Conservation (phyloP, 495 filamentous ascomycete species). For the Massariosphaeria phaeospora region DNA sequence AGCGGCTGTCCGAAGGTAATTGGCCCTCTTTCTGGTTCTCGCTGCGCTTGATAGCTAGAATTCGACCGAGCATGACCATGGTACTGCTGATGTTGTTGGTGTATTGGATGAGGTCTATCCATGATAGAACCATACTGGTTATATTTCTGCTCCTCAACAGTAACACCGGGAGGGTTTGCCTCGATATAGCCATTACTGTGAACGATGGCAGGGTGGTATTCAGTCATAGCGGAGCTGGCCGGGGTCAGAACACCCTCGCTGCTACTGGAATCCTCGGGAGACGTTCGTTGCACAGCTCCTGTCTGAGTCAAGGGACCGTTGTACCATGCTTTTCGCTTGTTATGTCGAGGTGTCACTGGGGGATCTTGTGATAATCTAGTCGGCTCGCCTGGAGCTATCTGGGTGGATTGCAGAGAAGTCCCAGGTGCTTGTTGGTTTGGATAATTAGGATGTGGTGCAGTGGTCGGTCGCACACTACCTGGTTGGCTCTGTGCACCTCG, state of each 20-base stretch:
- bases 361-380: conserved; percentile 34
- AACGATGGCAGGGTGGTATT: conserved; percentile 62
- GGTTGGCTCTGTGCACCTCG: conserved; percentile 44
- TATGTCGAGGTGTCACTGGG: conserved; percentile 51
- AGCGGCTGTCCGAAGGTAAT: conserved; percentile 31
- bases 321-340: conserved; percentile 66
- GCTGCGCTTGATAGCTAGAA: conserved; percentile 32
- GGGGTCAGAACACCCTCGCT: conserved; percentile 66
- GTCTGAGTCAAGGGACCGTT: conserved; percentile 48
- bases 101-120: conserved; percentile 19
- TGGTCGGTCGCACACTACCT: conserved; percentile 23
- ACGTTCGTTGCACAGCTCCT: conserved; percentile 48
- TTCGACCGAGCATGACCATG: conserved; percentile 13
- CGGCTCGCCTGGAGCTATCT: conserved; percentile 16
- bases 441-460: conserved; percentile 27
- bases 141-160: conserved; percentile 40
- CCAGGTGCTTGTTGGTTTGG: conserved; percentile 6
- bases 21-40: conserved; percentile 34
- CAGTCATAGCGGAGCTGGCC: conserved; percentile 52
- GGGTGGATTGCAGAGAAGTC: conserved; percentile 20
- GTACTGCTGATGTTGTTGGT: conserved; percentile 10
- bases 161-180: conserved; percentile 42
- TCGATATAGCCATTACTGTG: conserved; percentile 61
- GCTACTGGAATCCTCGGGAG: conserved; percentile 68
- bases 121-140: conserved; percentile 43